phyloP scores from a whole-genome alignment of 2,329 filamentous ascomycete genomes.

The Arthrobotrys entomopaga region DNA sequence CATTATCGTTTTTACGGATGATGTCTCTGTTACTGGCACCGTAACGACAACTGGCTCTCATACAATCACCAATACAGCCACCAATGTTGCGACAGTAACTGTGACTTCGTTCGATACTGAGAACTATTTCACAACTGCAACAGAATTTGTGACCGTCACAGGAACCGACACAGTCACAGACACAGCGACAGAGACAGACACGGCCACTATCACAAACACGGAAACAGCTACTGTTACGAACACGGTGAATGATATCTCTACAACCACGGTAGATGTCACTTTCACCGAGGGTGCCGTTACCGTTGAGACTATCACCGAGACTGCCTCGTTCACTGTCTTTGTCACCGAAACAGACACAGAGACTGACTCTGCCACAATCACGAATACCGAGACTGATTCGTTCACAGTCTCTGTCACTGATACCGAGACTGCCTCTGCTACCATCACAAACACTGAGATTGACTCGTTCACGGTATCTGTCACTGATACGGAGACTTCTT shows the following conservation, averaged over 20 bases:
- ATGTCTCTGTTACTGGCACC: constrained; percentile 12
- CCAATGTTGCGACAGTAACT: not conserved
- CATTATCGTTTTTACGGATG: constrained; percentile 2
- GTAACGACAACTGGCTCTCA: constrained; percentile 4
- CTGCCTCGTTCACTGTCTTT: constrained; percentile 3
- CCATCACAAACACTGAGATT: constrained; percentile 12
- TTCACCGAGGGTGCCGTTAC: not conserved
- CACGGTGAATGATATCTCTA: constrained; percentile 17
- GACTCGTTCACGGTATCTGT: too few relatives aligned
- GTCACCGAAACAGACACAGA: constrained; percentile 8
- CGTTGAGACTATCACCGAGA: constrained; percentile 14
- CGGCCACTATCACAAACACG: constrained; percentile 16
- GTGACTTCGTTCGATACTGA: constrained; percentile 10
- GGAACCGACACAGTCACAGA: constrained; percentile 6
- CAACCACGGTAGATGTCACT: constrained; percentile 6
- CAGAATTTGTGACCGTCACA: not conserved
- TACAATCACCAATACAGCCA: constrained; percentile 19
- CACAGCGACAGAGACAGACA: constrained; percentile 7
- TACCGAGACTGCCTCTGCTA: not conserved
- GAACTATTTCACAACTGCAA: constrained; percentile 24
- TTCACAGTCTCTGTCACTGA: constrained; percentile 10
- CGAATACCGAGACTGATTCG: not conserved
- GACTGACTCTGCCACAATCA: constrained; percentile 9
- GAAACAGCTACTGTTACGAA: constrained; percentile 14
- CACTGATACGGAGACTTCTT: too few relatives aligned